Evolutionary conservation across 176 grass and related monocot species (phyloP).

Genomic region (Oryza rufipogon): DNA sequence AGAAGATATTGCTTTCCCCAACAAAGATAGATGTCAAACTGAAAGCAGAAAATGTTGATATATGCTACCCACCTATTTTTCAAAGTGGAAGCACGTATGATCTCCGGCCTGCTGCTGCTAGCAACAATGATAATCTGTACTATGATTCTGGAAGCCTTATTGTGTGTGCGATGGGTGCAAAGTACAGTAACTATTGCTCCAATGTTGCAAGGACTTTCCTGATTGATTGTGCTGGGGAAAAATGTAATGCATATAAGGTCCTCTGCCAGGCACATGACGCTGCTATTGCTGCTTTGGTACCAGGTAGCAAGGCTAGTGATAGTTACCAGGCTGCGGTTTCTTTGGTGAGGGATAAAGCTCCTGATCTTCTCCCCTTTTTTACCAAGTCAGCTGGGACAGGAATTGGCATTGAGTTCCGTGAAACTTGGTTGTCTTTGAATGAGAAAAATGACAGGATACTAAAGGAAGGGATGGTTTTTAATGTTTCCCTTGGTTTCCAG

Average conservation of each 20-base stretch:
- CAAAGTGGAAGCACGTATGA: conserved; percentile 80
- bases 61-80: conserved; percentile 87
- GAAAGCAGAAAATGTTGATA: conserved; percentile 79
- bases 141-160: conserved; percentile 74
- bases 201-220: conserved; percentile 84
- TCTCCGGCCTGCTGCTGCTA: conserved; percentile 64
- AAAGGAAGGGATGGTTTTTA: conserved; percentile 79
- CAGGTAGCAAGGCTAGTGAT: conserved; percentile 48
- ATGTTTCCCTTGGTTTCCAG: conserved; percentile 84
- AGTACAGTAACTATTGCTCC: conserved; percentile 76
- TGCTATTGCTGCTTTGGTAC: conserved; percentile 48
- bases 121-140: conserved; percentile 71
- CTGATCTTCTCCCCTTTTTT: conserved; percentile 60
- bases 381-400: conserved; percentile 76
- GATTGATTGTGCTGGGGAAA: conserved; percentile 51
- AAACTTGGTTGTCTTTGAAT: conserved; percentile 65
- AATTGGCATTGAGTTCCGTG: conserved; percentile 79
- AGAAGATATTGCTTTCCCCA: conserved; percentile 66
- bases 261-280: conserved; percentile 75
- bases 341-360: conserved; percentile 58
- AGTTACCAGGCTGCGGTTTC: conserved; percentile 62
- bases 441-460: conserved; percentile 56
- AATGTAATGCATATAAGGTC: conserved; percentile 68
- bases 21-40: conserved; percentile 66
- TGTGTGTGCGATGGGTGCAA: conserved; percentile 76